Evolutionary conservation across 139 green algal species (phyloP).

Genomic region (Coelastrella sp.): DNA sequence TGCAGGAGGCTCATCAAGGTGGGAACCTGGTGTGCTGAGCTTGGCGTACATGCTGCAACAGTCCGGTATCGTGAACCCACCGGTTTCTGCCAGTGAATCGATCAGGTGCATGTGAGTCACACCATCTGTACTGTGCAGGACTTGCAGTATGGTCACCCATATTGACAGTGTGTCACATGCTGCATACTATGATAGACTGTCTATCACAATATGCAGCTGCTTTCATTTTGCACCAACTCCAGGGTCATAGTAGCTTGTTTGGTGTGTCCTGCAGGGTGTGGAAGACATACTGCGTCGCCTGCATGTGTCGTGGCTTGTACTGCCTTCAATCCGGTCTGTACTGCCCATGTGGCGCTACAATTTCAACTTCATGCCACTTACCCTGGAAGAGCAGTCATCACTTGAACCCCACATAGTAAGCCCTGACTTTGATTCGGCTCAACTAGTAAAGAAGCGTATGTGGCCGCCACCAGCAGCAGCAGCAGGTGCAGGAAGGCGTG

Average conservation of each 20-base stretch:
- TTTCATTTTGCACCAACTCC: too few relatives aligned
- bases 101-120: too few relatives aligned
- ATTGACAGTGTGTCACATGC: too few relatives aligned
- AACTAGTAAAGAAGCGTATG: conserved; percentile 47
- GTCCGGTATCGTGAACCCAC: background rate
- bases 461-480: conserved; percentile 24
- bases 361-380: conserved; percentile 68
- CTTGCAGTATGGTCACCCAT: too few relatives aligned
- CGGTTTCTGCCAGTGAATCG: too few relatives aligned
- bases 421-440: conserved; percentile 37
- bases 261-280: conserved; percentile 54
- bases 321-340: conserved; percentile 66
- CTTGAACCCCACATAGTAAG: conserved; percentile 47
- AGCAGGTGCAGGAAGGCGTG: background rate
- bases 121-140: too few relatives aligned
- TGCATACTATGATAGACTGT: too few relatives aligned
- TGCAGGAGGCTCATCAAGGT: conserved; percentile 74
- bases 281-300: conserved; percentile 61
- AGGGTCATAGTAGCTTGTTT: too few relatives aligned
- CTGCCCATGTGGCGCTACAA: conserved; percentile 73
- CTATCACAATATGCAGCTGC: too few relatives aligned
- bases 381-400: conserved; percentile 48
- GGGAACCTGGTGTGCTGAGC: background rate
- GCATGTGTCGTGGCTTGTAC: conserved; percentile 66
- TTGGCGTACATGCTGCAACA: background rate